These are phyloP conservation scores for Mucuna pruriens DNA, from an alignment of 306 rosid species.

Conservation along the genomic window DNA sequence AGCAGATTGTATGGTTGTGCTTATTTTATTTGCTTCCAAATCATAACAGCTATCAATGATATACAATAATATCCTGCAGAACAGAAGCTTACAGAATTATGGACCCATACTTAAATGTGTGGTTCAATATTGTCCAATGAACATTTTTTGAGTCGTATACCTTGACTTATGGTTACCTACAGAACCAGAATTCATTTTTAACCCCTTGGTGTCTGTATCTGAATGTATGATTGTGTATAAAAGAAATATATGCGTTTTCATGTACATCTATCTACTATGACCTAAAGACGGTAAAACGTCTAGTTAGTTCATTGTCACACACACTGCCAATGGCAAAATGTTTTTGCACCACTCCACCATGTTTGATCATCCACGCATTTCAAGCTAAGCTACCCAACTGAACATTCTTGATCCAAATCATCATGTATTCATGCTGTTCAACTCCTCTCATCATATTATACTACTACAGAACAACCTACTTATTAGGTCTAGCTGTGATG, in stretches of 20 bases:
- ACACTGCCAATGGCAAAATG: slow-evolving; percentile 13
- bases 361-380: background rate
- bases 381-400: background rate
- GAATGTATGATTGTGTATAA: slow-evolving; percentile 21
- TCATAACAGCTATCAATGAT: background rate
- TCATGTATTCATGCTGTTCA: background rate
- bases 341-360: slow-evolving; percentile 5
- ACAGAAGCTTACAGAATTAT: background rate
- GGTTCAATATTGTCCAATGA: slow-evolving; percentile 11
- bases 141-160: slow-evolving; percentile 3
- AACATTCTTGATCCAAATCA: background rate
- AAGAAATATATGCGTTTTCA: background rate
- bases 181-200: background rate
- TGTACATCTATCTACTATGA: slow-evolving; percentile 6
- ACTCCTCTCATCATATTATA: background rate
- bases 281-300: background rate
- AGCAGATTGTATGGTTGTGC: slow-evolving; percentile 29
- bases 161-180: too few relatives aligned
- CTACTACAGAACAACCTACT: background rate
- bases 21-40: slow-evolving; percentile 38
- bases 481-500: background rate
- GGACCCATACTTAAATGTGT: slow-evolving; percentile 35
- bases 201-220: slow-evolving; percentile 18
- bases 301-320: background rate
- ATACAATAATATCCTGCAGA: background rate